phyloP scores from a whole-genome alignment of 2,329 filamentous ascomycete species.

The Cladosporium sp. region DNA sequence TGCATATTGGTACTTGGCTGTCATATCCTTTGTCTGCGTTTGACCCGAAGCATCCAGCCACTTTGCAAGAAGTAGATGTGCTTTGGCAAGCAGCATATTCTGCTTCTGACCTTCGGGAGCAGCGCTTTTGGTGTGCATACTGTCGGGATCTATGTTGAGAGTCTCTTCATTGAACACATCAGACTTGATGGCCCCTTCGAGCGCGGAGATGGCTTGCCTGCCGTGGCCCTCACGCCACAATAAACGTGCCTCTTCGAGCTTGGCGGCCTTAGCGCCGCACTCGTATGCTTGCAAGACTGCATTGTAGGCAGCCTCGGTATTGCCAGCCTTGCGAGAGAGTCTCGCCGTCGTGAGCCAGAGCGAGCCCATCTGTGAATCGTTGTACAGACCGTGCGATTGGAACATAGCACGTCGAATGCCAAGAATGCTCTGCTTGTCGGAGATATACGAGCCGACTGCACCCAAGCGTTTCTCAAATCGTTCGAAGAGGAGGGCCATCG shows the following conservation, averaged over 20 bases:
- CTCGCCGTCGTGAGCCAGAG: slow-evolving; percentile 82
- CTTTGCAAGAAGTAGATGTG: slow-evolving; percentile 85
- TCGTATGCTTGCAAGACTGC: slow-evolving; percentile 84
- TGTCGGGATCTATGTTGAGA: slow-evolving; percentile 1
- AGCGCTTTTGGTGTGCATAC: background rate
- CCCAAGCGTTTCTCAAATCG: slow-evolving; percentile 74
- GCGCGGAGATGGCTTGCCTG: slow-evolving; percentile 86
- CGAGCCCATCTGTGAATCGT: slow-evolving; percentile 69
- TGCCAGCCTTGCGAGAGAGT: slow-evolving; percentile 79
- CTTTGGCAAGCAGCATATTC: slow-evolving; percentile 66
- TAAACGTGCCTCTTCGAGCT: slow-evolving; percentile 88
- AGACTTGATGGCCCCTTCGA: slow-evolving; percentile 79
- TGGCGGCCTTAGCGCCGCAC: slow-evolving; percentile 79
- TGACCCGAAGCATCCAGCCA: slow-evolving; percentile 97
- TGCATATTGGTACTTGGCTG: slow-evolving; percentile 77
- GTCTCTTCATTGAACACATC: slow-evolving; percentile 59
- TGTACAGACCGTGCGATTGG: slow-evolving; percentile 48
- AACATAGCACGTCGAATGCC: slow-evolving; percentile 83
- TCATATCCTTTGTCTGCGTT: slow-evolving; percentile 75
- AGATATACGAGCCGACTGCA: slow-evolving; percentile 79
- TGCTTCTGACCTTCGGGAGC: slow-evolving; percentile 37
- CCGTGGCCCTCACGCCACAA: slow-evolving; percentile 92
- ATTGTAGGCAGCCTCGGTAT: slow-evolving; percentile 84
- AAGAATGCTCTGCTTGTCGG: slow-evolving; percentile 90
- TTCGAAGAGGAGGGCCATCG: background rate